Evolutionary conservation across 106 monocot species (phyloP).

Genomic region (Dioscorea dumetorum): DNA sequence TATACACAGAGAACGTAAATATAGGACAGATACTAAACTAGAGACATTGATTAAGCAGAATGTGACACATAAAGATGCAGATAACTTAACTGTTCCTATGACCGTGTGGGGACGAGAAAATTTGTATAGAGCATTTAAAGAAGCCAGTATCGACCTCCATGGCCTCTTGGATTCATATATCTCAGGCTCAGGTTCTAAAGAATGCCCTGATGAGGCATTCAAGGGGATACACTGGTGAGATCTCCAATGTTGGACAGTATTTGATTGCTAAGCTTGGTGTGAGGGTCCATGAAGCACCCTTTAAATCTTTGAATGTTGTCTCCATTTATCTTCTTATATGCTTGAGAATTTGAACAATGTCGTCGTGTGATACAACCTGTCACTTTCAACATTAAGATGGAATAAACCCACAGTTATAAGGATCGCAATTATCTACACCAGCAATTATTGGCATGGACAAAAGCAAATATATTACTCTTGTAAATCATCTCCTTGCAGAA

Average conservation of each 20-base stretch:
- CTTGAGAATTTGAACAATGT: conserved; percentile 14
- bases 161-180: conserved; percentile 18
- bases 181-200: conserved; percentile 55
- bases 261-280: background rate
- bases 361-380: conserved; percentile 20
- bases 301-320: conserved; percentile 4
- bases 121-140: conserved; percentile 58
- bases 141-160: conserved; percentile 26
- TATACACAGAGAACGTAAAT: conserved; percentile 8
- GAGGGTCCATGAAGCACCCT: conserved; percentile 5
- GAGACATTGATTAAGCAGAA: background rate
- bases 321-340: conserved; percentile 1
- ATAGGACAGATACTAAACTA: background rate
- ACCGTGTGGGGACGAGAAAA: conserved; percentile 94
- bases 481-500: too few species aligned
- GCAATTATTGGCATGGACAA: too few species aligned
- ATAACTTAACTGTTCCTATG: conserved; percentile 91
- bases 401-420: too few species aligned
- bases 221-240: conserved; percentile 6
- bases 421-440: too few species aligned
- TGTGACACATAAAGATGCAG: background rate
- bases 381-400: background rate
- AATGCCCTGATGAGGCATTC: conserved; percentile 40
- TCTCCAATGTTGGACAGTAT: background rate
- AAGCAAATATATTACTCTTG: too few species aligned